A percentile compares a stretch with the other conserved stretches of the same genome.
phyloP scores from a whole-genome alignment of 108 stramenopile species.

The Nannochloropsis salina region DNA sequence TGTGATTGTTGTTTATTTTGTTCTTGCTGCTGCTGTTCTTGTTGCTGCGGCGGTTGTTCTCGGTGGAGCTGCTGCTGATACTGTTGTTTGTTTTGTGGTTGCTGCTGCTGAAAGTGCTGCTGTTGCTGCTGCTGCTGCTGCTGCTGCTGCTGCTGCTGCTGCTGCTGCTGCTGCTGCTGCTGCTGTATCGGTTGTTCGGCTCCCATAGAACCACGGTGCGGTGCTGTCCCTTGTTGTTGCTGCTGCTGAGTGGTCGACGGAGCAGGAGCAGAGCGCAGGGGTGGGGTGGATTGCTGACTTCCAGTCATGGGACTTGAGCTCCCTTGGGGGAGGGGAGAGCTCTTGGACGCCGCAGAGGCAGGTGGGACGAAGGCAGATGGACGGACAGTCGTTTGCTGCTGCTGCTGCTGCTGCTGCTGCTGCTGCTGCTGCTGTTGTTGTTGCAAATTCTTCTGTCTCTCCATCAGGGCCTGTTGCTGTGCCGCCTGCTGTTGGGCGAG shows the following conservation, averaged over 20 bases:
- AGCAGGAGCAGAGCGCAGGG: slow-evolving; percentile 29
- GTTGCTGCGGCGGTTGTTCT: neutral
- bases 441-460: slow-evolving; percentile 66
- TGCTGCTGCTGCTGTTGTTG: slow-evolving; percentile 57
- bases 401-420: slow-evolving; percentile 29
- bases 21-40: neutral
- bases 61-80: neutral
- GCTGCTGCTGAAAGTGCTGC: slow-evolving; percentile 31
- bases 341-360: too few relatives aligned
- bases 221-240: slow-evolving; percentile 3
- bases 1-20: slow-evolving; percentile 8
- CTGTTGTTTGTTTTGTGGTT: slow-evolving; percentile 22
- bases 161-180: slow-evolving; percentile 49
- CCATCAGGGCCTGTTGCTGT: slow-evolving; percentile 61
- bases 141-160: slow-evolving; percentile 40
- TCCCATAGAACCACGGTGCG: too few relatives aligned
- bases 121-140: slow-evolving; percentile 62
- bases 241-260: slow-evolving; percentile 20
- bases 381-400: neutral
- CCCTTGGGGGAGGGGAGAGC: too few relatives aligned
- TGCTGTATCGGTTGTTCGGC: slow-evolving; percentile 27
- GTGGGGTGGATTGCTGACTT: slow-evolving; percentile 9
- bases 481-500: slow-evolving; percentile 61
- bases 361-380: too few relatives aligned
- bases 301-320: too few relatives aligned